These are phyloP conservation scores for Phialemonium atrogriseum DNA, from an alignment of 2,329 filamentous ascomycete species.

Conservation along the genomic window DNA sequence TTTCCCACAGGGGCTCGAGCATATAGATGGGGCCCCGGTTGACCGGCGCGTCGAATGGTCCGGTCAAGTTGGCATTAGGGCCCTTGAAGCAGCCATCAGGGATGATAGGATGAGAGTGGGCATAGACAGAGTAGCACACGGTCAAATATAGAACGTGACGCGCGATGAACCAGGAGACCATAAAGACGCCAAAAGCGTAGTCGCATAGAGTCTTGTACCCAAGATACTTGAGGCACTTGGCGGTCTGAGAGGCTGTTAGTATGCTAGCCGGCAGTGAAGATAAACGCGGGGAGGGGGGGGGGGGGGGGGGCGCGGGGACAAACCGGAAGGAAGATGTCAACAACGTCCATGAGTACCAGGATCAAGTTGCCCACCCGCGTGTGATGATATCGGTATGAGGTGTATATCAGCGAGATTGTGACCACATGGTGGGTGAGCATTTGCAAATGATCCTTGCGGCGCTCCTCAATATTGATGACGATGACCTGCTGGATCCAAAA, in stretches of 20 bases:
- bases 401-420: conserved; percentile 71
- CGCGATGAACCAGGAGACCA: conserved; percentile 73
- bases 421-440: conserved; percentile 95
- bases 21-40: conserved; percentile 51
- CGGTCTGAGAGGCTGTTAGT: conserved; percentile 45
- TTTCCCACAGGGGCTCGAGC: conserved; percentile 63
- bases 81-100: conserved; percentile 64
- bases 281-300: neutral
- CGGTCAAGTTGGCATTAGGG: conserved; percentile 42
- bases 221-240: conserved; percentile 90
- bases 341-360: conserved; percentile 85
- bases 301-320: conserved; percentile 20
- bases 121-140: conserved; percentile 76
- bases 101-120: conserved; percentile 54
- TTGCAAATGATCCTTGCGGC: conserved; percentile 89
- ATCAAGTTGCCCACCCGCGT: conserved; percentile 85
- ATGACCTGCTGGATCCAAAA: conserved; percentile 95
- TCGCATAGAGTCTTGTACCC: conserved; percentile 72
- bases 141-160: conserved; percentile 75
- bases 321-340: conserved; percentile 82
- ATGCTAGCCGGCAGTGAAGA: neutral
- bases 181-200: conserved; percentile 74
- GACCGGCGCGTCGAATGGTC: conserved; percentile 42
- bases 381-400: conserved; percentile 79
- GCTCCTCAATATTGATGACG: conserved; percentile 89